Percentiles rank a stretch among this genome's conserved stretches.
phyloP scores from a whole-genome alignment of 2,329 filamentous ascomycete species.

The Talaromyces verruculosus region DNA sequence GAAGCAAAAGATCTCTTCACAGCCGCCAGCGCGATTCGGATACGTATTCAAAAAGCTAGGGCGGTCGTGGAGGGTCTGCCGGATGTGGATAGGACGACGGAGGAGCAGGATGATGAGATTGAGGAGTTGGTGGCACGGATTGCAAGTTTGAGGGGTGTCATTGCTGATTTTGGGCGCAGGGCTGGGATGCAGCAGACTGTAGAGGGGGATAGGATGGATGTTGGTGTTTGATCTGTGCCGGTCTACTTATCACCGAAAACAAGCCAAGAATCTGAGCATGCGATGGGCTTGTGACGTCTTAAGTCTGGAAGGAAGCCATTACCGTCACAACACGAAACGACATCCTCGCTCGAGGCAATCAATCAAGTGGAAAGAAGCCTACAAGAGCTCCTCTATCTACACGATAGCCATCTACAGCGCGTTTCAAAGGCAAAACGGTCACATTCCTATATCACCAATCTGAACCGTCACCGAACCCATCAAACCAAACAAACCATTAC shows the following conservation, averaged over 20 bases:
- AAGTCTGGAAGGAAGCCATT: not conserved
- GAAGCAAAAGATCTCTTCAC: conserved; percentile 75
- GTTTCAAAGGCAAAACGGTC: not conserved
- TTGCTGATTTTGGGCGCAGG: conserved; percentile 43
- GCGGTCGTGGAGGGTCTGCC: conserved; percentile 46
- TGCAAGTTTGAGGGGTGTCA: conserved; percentile 39
- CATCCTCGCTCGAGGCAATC: not conserved
- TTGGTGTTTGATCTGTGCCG: conserved; percentile 6
- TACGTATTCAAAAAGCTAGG: conserved; percentile 78
- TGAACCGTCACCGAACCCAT: conserved; percentile 5
- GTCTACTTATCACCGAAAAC: not conserved
- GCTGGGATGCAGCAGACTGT: not conserved
- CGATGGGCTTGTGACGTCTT: not conserved
- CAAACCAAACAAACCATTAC: not conserved
- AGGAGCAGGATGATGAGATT: conserved; percentile 49
- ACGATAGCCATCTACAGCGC: not conserved
- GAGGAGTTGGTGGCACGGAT: conserved; percentile 43
- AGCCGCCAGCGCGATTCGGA: conserved; percentile 75
- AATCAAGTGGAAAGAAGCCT: not conserved
- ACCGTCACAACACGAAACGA: not conserved
- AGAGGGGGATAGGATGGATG: conserved; percentile 29
- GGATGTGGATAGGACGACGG: conserved; percentile 45
- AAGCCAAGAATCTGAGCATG: not conserved
- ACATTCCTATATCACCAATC: not conserved
- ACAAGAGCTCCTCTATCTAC: not conserved